Evolutionary conservation across 257 asterid genomes (phyloP), one percentile per base, ranked within the genome.

Genomic region (Plantago major): DNA sequence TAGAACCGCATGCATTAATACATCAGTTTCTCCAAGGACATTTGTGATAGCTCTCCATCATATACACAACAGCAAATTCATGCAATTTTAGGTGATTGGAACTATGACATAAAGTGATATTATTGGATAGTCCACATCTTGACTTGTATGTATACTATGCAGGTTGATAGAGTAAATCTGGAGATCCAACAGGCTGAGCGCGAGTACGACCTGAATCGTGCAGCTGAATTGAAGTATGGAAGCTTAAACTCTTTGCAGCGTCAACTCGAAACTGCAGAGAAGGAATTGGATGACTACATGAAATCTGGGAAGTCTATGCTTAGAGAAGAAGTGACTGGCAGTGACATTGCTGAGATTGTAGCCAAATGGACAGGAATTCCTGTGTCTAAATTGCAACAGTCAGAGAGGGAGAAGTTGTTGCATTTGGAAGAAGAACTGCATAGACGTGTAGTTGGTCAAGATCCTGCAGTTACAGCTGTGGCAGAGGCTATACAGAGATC

Each of bases 351-450:
- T 1, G 96, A 91, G 78, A 88, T 91, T 28, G 98, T 91, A n/a
- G 86, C 95, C 52, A 88, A 88, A 82, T 91, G 98, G 98, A 91
- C 98, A 0, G 96, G 98, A 44, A 91, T 91, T 40, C 98, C 98
- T 9, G 78, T 91, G 52, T 88, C 95, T 42, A 91, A 88, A 75
- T 75, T 91, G 42, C 89, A 86, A 69, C 96, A 91, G 63, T 82
- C 96, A 0, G 98, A 91, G 71, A 77, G 87, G 76, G 96, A 91
- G 61, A 91, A 91, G 82, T 78, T 91, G 12, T 62, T 91, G 68
- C 82, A 81, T 65, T 71, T 91, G 67, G 98, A 91, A 84, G 84
- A 88, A 64, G 96, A 77, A 73, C 79, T 91, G 2, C 98, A 91
- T 60, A 84, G 67, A 50, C 85, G 98, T 6, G 85, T 91, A 8